Evolutionary conservation across 2,329 filamentous ascomycete species (phyloP).

Genomic region (Ilyonectria destructans): DNA sequence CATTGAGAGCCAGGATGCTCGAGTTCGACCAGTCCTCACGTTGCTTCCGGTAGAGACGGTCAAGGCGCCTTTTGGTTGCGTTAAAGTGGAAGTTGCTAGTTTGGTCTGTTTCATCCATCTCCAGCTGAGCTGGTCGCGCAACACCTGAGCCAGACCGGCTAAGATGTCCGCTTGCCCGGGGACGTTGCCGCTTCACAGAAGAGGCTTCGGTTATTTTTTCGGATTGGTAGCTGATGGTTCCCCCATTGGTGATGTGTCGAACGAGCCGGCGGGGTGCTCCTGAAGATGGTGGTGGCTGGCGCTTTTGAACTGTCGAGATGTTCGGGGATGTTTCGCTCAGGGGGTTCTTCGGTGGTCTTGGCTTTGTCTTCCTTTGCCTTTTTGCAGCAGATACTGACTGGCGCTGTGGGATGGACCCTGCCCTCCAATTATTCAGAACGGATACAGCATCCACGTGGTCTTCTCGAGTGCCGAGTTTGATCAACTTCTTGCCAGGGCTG

Average conservation of each 20-base stretch:
- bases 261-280: slow-evolving; percentile 48
- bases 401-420: slow-evolving; percentile 66
- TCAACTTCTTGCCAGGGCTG: slow-evolving; percentile 70
- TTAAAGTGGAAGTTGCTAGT: slow-evolving; percentile 61
- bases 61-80: slow-evolving; percentile 68
- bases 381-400: slow-evolving; percentile 51
- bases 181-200: slow-evolving; percentile 8
- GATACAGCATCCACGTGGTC: slow-evolving; percentile 73
- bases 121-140: slow-evolving; percentile 70
- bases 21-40: slow-evolving; percentile 49
- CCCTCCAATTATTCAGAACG: slow-evolving; percentile 70
- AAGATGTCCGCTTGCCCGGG: slow-evolving; percentile 21
- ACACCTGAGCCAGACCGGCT: slow-evolving; percentile 37
- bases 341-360: slow-evolving; percentile 32
- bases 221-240: slow-evolving; percentile 48
- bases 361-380: slow-evolving; percentile 32
- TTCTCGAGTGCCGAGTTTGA: slow-evolving; percentile 72
- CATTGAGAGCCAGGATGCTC: slow-evolving; percentile 37
- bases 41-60: slow-evolving; percentile 66
- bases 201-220: slow-evolving; percentile 10
- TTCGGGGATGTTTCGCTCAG: slow-evolving; percentile 47
- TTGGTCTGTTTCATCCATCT: slow-evolving; percentile 60
- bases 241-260: slow-evolving; percentile 49
- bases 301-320: slow-evolving; percentile 23
- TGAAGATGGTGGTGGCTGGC: slow-evolving; percentile 6